Conservation (phyloP, 2,329 filamentous ascomycete genomes). For the Hypoxylon sp. region DNA sequence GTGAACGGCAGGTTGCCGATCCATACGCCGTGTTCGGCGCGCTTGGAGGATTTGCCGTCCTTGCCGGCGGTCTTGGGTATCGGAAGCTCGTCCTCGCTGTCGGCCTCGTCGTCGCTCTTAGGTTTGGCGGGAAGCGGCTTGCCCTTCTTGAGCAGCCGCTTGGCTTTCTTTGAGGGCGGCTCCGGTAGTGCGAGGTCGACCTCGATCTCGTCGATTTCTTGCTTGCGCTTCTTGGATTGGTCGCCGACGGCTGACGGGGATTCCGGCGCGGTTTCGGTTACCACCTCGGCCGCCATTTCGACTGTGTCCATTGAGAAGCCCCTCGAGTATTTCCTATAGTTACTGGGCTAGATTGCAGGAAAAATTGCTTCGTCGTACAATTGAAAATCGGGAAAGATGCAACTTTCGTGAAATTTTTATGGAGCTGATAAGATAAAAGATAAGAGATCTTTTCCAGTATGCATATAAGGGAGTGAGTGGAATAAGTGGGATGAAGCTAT, state of each 20-base stretch:
- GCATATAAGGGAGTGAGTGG: neutral
- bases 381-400: constrained; percentile 12
- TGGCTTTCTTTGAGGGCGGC: constrained; percentile 92
- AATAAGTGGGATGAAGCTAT: constrained; percentile 23
- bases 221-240: constrained; percentile 77
- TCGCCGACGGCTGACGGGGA: constrained; percentile 26
- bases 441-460: constrained; percentile 21
- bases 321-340: neutral
- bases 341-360: neutral
- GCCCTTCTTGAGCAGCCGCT: constrained; percentile 89
- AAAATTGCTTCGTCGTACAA: neutral
- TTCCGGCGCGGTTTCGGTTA: constrained; percentile 24
- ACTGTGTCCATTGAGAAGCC: neutral
- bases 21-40: constrained; percentile 90
- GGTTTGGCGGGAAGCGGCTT: constrained; percentile 66
- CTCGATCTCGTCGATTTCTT: constrained; percentile 78
- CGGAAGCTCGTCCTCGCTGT: constrained; percentile 50
- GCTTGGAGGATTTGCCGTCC: constrained; percentile 63
- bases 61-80: constrained; percentile 48
- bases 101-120: constrained; percentile 56
- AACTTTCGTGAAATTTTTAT: constrained; percentile 47
- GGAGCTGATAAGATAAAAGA: constrained; percentile 52
- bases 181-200: constrained; percentile 92
- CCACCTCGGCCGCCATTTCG: constrained; percentile 35
- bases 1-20: constrained; percentile 95